phyloP scores from a whole-genome alignment of 2,329 filamentous ascomycete species.

The Cladosporium sphaerospermum region DNA sequence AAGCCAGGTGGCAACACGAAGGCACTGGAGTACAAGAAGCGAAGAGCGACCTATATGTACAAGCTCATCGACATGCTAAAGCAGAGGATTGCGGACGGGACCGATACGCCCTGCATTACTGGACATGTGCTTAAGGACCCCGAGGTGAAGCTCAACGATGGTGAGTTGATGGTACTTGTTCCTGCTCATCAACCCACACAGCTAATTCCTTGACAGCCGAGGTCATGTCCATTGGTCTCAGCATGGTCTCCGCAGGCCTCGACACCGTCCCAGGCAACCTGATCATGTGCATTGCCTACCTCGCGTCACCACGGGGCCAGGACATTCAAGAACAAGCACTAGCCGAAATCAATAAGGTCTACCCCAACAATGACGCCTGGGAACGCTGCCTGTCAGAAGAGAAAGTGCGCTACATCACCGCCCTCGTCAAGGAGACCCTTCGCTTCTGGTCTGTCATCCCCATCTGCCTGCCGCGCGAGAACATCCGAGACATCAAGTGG shows the following conservation, averaged over 20 bases:
- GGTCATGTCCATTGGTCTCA: slow-evolving; percentile 73
- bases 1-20: slow-evolving; percentile 56
- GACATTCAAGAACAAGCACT: slow-evolving; percentile 65
- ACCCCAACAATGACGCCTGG: slow-evolving; percentile 72
- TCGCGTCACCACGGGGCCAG: slow-evolving; percentile 62
- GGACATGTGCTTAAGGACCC: slow-evolving; percentile 66
- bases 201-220: slow-evolving; percentile 49
- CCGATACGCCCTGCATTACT: slow-evolving; percentile 62
- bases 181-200: slow-evolving; percentile 38
- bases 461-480: slow-evolving; percentile 67
- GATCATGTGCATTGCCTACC: slow-evolving; percentile 71
- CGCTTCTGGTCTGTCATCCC: slow-evolving; percentile 76
- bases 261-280: slow-evolving; percentile 77
- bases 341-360: slow-evolving; percentile 62
- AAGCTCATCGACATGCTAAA: slow-evolving; percentile 55
- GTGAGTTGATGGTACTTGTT: slow-evolving; percentile 40
- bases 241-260: slow-evolving; percentile 74
- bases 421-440: slow-evolving; percentile 70
- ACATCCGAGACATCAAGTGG: slow-evolving; percentile 66
- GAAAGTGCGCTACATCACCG: slow-evolving; percentile 70
- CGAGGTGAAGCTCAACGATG: slow-evolving; percentile 61
- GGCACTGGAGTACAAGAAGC: slow-evolving; percentile 59
- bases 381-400: slow-evolving; percentile 65
- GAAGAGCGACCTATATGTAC: slow-evolving; percentile 60
- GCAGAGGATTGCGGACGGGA: slow-evolving; percentile 55